These are phyloP conservation scores for Ogataea zsoltii DNA, from an alignment of 805 yeast species.

Conservation along the genomic window DNA sequence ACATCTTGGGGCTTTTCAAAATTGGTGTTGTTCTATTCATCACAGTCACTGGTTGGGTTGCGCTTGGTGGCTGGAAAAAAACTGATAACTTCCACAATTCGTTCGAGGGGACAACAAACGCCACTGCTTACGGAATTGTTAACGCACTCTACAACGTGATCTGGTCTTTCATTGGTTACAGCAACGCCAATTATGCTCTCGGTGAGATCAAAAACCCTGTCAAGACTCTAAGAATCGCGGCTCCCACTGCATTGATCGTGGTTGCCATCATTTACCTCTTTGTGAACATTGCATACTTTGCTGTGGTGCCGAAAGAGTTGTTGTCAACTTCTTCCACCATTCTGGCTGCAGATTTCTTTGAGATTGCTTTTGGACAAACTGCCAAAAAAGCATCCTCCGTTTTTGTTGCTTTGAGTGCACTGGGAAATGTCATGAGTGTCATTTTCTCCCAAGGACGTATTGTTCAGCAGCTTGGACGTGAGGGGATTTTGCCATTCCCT, in stretches of 20 bases:
- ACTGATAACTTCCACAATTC: conserved; percentile 38
- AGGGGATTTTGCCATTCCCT: conserved; percentile 75
- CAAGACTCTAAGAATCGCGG: conserved; percentile 67
- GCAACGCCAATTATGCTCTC: conserved; percentile 79
- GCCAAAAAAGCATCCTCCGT: conserved; percentile 72
- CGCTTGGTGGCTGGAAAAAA: conserved; percentile 67
- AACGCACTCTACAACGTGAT: conserved; percentile 79
- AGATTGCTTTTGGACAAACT: conserved; percentile 62
- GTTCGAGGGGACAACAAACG: conserved; percentile 36
- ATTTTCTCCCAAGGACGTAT: conserved; percentile 83
- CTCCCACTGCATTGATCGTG: conserved; percentile 66
- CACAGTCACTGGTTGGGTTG: conserved; percentile 80
- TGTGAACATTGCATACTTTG: conserved; percentile 78
- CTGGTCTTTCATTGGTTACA: conserved; percentile 83
- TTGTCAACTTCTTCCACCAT: conserved; percentile 62
- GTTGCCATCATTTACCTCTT: conserved; percentile 69
- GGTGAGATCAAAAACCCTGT: conserved; percentile 79
- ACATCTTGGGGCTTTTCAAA: conserved; percentile 69
- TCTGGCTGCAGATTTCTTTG: conserved; percentile 76
- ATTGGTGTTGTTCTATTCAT: conserved; percentile 66
- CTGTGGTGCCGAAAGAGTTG: conserved; percentile 71
- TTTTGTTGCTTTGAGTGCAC: conserved; percentile 77
- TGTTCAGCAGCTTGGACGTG: conserved; percentile 77
- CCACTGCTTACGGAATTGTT: conserved; percentile 61
- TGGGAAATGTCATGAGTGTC: conserved; percentile 80